Base-by-base conservation (phyloP, 2,329 filamentous ascomycete genomes). In the Epichloe coenophiala region DNA sequence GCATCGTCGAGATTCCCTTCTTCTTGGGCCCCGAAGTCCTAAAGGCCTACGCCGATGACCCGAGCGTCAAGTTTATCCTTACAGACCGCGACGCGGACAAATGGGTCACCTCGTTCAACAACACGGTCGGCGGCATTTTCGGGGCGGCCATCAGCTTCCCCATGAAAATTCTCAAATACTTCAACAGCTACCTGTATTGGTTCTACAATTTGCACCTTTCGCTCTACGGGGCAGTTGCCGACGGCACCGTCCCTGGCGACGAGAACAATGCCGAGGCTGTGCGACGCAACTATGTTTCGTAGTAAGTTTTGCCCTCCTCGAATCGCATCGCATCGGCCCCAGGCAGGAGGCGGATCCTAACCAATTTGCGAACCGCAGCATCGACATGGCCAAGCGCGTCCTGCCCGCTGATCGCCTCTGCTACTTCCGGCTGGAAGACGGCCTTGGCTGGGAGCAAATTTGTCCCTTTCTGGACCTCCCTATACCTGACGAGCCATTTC, bases 391-490 rank as follows among this genome's bases (percentile, higher is more conserved):
- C 5, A 61, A 61, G 46, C 54, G 49, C 15, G 42, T 60, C 8
- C 54, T 61, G 19, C 64, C 64, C 1, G 47, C 56, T 4, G 59
- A 63, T 15, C 55, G 57, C 31, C 53, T 68, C 17, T 55, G 63
- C n/a, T 53, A 57, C 4, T 54, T 60, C 36, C 63, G 58, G 38
- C 56, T 68, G 1, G 65, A 68, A 50, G 60, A 66, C 39, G 64
- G 60, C 2, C 62, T 66, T 15, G 63, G 62, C 11, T 67, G 64
- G 65, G 63, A 67, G 48, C 53, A 67, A 41, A 61, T 68, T 1
- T 68, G 65, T 39, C 59, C 60, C 1, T 64, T 64, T 46, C 51
- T 68, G 1, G 61, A 54, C 4, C 47, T 59, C 8, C 53, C 60
- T 0, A 61, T 65, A 35, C 66, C 65, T 2, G 52, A 59, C 3